Evolutionary conservation across 345 rosid species (phyloP).

Genomic region (Lenwebbia sp.): DNA sequence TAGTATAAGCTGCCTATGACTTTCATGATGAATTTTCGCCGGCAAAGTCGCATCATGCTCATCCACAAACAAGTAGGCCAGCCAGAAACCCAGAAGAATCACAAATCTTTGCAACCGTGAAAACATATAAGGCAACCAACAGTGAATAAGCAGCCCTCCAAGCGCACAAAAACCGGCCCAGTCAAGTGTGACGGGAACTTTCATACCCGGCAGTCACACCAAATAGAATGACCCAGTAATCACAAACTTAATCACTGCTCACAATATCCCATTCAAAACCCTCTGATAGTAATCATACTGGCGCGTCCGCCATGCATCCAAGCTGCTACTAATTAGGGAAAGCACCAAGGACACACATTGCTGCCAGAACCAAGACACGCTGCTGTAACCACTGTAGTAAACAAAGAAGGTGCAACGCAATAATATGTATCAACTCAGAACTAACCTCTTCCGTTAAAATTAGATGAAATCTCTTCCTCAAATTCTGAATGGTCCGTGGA

Average conservation of each 20-base stretch:
- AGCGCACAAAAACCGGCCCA: not conserved
- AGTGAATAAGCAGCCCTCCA: not conserved
- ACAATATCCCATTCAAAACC: conserved; percentile 93
- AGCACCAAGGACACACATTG: conserved; percentile 99
- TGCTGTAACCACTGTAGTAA: not conserved
- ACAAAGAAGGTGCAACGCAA: not conserved
- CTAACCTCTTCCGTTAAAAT: conserved; percentile 96
- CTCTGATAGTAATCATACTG: conserved; percentile 97
- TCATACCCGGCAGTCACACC: not conserved
- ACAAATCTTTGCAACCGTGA: not conserved
- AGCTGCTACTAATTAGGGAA: conserved; percentile 92
- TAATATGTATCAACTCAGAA: not conserved
- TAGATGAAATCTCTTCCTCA: conserved; percentile 88
- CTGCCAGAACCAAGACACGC: conserved; percentile 39
- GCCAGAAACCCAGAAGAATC: not conserved
- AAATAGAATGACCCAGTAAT: not conserved
- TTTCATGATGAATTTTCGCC: not conserved
- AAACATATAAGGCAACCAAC: not conserved
- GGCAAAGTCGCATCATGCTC: not conserved
- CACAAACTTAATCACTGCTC: conserved; percentile 19
- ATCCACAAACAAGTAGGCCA: not conserved
- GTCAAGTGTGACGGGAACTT: not conserved
- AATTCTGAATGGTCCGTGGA: conserved; percentile 83
- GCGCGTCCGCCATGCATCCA: conserved; percentile 99
- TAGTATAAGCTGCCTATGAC: not conserved